A percentile compares a stretch with the other conserved stretches of the same genome.
Evolutionary conservation across 352 stramenopile genomes (phyloP).

Genomic region (Pythium myriotylum): DNA sequence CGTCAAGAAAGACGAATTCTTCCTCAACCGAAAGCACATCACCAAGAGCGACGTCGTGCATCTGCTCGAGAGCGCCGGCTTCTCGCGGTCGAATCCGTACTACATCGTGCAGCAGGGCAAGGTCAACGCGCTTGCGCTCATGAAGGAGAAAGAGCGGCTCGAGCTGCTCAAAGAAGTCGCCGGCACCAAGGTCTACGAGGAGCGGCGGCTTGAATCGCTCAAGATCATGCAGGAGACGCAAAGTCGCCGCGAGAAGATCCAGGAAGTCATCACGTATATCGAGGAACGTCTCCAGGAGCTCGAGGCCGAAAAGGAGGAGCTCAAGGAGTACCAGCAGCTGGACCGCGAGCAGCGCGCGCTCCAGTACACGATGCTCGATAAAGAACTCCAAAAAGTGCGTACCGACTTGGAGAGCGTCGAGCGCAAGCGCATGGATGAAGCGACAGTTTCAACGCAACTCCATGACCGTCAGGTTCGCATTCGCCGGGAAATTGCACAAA

Average conservation of each 20-base stretch:
- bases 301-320: constrained; percentile 98
- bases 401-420: constrained; percentile 74
- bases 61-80: constrained; percentile 98
- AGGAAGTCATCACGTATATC: constrained; percentile 96
- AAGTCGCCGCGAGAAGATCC: constrained; percentile 95
- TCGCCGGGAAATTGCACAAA: constrained; percentile 48
- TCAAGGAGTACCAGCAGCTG: constrained; percentile 94
- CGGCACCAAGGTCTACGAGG: constrained; percentile 99
- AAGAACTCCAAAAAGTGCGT: constrained; percentile 73
- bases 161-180: constrained; percentile 98
- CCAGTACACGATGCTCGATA: constrained; percentile 96
- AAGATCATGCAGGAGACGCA: constrained; percentile 98
- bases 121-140: constrained; percentile 97
- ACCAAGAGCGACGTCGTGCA: constrained; percentile 98
- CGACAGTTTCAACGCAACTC: constrained; percentile 48
- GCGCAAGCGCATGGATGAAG: constrained; percentile 59
- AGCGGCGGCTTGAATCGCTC: constrained; percentile 95
- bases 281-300: constrained; percentile 94
- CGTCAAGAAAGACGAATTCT: constrained; percentile 99
- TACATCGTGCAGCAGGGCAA: constrained; percentile 99
- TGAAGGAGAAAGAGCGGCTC: constrained; percentile 97
- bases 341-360: constrained; percentile 95
- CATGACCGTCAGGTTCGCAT: constrained; percentile 73
- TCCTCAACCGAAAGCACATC: constrained; percentile 98
- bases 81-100: constrained; percentile 99